These are phyloP conservation scores for Waltiozyma sp. DNA, from an alignment of 1,139 yeast species.

Conservation along the genomic window DNA sequence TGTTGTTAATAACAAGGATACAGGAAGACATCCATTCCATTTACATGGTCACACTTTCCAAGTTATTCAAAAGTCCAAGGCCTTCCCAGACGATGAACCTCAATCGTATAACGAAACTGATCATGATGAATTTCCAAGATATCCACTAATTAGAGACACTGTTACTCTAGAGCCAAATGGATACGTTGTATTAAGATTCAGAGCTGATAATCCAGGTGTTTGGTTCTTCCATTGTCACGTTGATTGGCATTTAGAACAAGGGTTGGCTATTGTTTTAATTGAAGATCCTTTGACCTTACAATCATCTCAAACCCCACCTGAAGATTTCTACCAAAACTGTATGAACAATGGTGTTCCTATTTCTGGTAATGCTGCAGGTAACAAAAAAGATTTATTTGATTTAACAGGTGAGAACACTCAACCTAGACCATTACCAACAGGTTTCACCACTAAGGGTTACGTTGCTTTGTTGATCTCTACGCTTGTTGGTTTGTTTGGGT, in stretches of 20 bases:
- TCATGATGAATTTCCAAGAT: constrained; percentile 38
- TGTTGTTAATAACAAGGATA: constrained; percentile 59
- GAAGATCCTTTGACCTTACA: constrained; percentile 54
- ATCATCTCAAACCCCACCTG: constrained; percentile 30
- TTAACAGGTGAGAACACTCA: constrained; percentile 49
- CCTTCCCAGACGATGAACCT: constrained; percentile 40
- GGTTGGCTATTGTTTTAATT: constrained; percentile 54
- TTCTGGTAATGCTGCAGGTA: constrained; percentile 67
- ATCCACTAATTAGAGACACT: constrained; percentile 58
- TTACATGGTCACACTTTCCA: constrained; percentile 74
- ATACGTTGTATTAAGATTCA: constrained; percentile 52
- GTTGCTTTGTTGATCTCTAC: constrained; percentile 50
- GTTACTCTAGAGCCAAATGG: constrained; percentile 56
- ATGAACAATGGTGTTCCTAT: constrained; percentile 29
- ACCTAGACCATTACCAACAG: constrained; percentile 46
- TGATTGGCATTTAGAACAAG: constrained; percentile 76
- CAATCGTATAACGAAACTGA: constrained; percentile 38
- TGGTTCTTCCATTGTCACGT: constrained; percentile 82
- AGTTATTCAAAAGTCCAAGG: constrained; percentile 46
- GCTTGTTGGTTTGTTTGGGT: constrained; percentile 46
- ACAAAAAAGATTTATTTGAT: constrained; percentile 36
- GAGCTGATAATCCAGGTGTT: constrained; percentile 72
- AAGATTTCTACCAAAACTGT: constrained; percentile 40
- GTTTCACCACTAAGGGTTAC: constrained; percentile 61
- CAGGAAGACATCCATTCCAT: constrained; percentile 77